Evolutionary conservation across 345 rosid genomes (phyloP).

Genomic region (Linum usitatissimum): DNA sequence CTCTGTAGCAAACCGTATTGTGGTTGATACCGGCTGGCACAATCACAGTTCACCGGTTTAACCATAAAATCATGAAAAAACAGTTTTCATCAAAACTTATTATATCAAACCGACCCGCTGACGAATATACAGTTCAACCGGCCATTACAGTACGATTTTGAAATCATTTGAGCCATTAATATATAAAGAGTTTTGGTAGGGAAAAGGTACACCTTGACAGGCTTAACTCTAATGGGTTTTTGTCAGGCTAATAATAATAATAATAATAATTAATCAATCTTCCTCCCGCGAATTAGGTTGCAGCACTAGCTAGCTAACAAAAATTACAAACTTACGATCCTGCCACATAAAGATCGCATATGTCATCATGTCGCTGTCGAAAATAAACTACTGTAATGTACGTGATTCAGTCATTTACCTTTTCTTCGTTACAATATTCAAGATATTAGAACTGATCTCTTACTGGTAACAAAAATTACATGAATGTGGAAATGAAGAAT

Average conservation of each 20-base stretch:
- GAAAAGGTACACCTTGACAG: background rate
- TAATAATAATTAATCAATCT: background rate
- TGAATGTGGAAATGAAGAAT: background rate
- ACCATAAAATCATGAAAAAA: no score
- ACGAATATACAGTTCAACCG: no score
- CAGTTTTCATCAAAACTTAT: no score
- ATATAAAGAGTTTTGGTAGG: background rate
- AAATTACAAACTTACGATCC: background rate
- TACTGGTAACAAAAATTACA: no score
- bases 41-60: no score
- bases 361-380: background rate
- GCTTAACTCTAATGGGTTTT: background rate
- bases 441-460: background rate
- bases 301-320: constrained; percentile 2
- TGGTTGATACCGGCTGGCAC: no score
- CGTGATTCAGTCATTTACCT: no score
- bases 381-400: no score
- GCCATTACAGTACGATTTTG: no score
- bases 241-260: background rate
- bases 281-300: constrained; percentile 8
- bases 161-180: no score
- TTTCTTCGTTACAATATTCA: background rate
- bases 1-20: no score
- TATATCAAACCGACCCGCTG: no score
- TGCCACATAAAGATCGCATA: background rate